phyloP scores from a whole-genome alignment of 345 rosid genomes.

The Lepidium sativum region DNA sequence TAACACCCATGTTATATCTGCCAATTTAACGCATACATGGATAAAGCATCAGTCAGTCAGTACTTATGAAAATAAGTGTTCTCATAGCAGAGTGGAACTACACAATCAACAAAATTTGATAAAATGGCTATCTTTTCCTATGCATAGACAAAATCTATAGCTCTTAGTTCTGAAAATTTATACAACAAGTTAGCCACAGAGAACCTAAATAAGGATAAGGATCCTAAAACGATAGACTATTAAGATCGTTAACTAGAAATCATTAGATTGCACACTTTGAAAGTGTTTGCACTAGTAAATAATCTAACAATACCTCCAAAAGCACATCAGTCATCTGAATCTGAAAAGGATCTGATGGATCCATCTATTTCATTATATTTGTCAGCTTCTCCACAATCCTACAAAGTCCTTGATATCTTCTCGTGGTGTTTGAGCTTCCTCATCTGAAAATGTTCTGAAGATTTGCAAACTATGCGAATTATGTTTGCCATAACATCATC shows the following conservation, averaged over 20 bases:
- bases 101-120: background rate
- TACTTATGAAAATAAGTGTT: background rate
- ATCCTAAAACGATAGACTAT: background rate
- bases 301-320: slow-evolving; percentile 79
- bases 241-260: background rate
- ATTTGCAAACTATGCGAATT: slow-evolving; percentile 6
- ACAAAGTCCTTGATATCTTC: slow-evolving; percentile 69
- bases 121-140: background rate
- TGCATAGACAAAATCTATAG: background rate
- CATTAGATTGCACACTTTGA: too few relatives aligned
- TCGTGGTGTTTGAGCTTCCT: slow-evolving; percentile 68
- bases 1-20: slow-evolving; percentile 95
- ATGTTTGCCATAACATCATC: slow-evolving; percentile 98
- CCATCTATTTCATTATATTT: slow-evolving; percentile 72
- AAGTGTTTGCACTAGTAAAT: too few relatives aligned
- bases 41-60: background rate
- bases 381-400: slow-evolving; percentile 86
- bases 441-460: slow-evolving; percentile 24
- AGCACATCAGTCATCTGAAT: slow-evolving; percentile 81
- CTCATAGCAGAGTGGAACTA: background rate
- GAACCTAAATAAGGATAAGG: background rate
- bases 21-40: slow-evolving; percentile 10
- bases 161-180: background rate
- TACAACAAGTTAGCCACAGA: background rate
- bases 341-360: slow-evolving; percentile 63